A percentile compares a stretch with the other conserved stretches of the same genome.
Conservation (phyloP, 83 land plant genomes). For the Isoetes engelmannii region DNA sequence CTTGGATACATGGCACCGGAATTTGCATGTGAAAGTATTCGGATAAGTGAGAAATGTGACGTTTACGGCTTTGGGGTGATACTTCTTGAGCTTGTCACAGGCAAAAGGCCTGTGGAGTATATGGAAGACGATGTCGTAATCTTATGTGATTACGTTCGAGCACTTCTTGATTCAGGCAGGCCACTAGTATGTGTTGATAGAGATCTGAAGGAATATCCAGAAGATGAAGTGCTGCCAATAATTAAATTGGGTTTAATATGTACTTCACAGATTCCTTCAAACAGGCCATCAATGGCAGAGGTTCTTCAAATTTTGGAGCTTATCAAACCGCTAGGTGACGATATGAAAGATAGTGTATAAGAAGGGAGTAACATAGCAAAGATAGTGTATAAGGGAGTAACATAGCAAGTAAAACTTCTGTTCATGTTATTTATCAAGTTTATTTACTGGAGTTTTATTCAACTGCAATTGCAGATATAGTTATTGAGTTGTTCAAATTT, state of each 20-base stretch:
- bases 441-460: too few relatives aligned
- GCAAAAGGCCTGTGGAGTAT: slow-evolving; percentile 67
- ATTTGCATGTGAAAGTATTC: slow-evolving; percentile 57
- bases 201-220: slow-evolving; percentile 45
- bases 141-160: slow-evolving; percentile 53
- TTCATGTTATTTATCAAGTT: too few relatives aligned
- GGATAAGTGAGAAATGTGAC: slow-evolving; percentile 73
- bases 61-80: slow-evolving; percentile 66
- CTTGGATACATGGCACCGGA: slow-evolving; percentile 75
- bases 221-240: slow-evolving; percentile 68
- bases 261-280: slow-evolving; percentile 74
- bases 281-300: slow-evolving; percentile 80
- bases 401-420: too few relatives aligned
- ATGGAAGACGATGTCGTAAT: slow-evolving; percentile 64
- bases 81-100: slow-evolving; percentile 67
- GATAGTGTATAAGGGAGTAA: slow-evolving; percentile 21
- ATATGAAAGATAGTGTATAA: slow-evolving; percentile 34
- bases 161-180: slow-evolving; percentile 48
- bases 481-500: too few relatives aligned
- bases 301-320: slow-evolving; percentile 76
- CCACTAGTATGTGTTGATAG: slow-evolving; percentile 49
- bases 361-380: slow-evolving; percentile 10
- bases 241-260: slow-evolving; percentile 71
- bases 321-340: slow-evolving; percentile 53
- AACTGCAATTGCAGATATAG: too few relatives aligned